Conservation (phyloP, 2,329 filamentous ascomycete species). For the Hortaea sp. region DNA sequence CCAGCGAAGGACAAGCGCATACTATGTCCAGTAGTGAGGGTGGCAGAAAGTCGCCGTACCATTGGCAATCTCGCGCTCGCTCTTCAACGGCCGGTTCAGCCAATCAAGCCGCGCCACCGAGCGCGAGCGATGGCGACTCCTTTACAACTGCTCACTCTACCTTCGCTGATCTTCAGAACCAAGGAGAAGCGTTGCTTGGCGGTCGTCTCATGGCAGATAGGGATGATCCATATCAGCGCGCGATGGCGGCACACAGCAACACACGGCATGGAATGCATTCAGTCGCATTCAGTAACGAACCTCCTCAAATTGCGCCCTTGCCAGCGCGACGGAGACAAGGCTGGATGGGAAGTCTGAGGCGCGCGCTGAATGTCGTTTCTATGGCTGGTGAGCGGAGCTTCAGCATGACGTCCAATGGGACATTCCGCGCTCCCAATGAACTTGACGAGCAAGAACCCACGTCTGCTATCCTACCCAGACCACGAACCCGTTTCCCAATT, state of each 20-base stretch:
- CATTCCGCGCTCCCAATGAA: slow-evolving; percentile 2
- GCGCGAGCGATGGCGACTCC: slow-evolving; percentile 33
- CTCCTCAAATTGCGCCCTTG: not conserved
- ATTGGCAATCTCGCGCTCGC: slow-evolving; percentile 9
- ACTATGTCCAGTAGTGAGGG: slow-evolving; percentile 24
- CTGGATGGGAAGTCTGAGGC: slow-evolving; percentile 24
- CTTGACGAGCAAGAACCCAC: slow-evolving; percentile 10
- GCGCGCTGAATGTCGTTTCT: slow-evolving; percentile 21
- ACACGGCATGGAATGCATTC: not conserved
- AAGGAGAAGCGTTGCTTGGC: slow-evolving; percentile 43
- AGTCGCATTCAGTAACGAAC: not conserved
- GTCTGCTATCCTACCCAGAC: slow-evolving; percentile 17
- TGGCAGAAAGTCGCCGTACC: slow-evolving; percentile 24
- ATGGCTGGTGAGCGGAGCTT: slow-evolving; percentile 19
- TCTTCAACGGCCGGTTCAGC: slow-evolving; percentile 7
- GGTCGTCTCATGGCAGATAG: slow-evolving; percentile 27
- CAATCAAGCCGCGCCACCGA: slow-evolving; percentile 1
- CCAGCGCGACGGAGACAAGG: slow-evolving; percentile 10
- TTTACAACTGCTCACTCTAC: slow-evolving; percentile 43
- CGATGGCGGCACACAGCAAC: slow-evolving; percentile 15
- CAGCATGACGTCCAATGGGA: slow-evolving; percentile 14
- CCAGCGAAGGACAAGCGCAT: slow-evolving; percentile 17
- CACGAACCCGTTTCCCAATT: slow-evolving; percentile 1
- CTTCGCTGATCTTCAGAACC: slow-evolving; percentile 39
- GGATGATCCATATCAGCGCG: slow-evolving; percentile 23